Evolutionary conservation across 1,284 basidiomycete species (phyloP), one percentile per base, ranked within the genome.

Genomic region (Ganoderma resinaceum): DNA sequence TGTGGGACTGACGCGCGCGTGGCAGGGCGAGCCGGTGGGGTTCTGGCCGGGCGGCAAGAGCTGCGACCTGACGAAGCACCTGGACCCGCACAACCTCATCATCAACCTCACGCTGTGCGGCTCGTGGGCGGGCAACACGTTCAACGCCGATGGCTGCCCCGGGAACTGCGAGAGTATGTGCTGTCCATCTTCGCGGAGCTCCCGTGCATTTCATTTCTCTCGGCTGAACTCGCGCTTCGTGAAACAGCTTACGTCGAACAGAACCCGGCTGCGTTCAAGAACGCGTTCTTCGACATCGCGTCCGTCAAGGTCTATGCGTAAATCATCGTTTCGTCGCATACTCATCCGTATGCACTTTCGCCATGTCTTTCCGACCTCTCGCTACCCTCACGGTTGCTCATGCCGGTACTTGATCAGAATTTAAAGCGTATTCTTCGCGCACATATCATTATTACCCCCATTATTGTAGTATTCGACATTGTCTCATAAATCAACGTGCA

Each of bases 201-300:
- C 31, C 2, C 9, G 29, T 43, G 35, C 20, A n/a, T 49, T 55
- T 7, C 52, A 5, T 1, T 23, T 16, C 26, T 18, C 1, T 35
- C n/a, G 7, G 37, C 23, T 57, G 26, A 40, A 20, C 42, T 55
- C 11, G 52, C 49, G 18, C 29, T 6, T 16, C 8, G 29, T 37
- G 14, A 5, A 57, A 3, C 67, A 89, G 87, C 88, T 72, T 87
- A 78, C 73, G 90, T 91, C 55, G 85, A 88, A 77, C 85, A 87
- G 72, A 88, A 91, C 75, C 91, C 91, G 6, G 79, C 82, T 0
- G 89, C 87, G 5, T 93, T 92, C 78, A 74, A 72, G 3, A 82
- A 92, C 62, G 91, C 91, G 0, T 92, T 88, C 81, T 93, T 91
- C 79, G 87, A 91, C 67, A 83, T 93, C 76, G 83, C 84, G 40